Evolutionary conservation across 2,329 filamentous ascomycete genomes (phyloP).

Genomic region (Aspergillus cejpii): DNA sequence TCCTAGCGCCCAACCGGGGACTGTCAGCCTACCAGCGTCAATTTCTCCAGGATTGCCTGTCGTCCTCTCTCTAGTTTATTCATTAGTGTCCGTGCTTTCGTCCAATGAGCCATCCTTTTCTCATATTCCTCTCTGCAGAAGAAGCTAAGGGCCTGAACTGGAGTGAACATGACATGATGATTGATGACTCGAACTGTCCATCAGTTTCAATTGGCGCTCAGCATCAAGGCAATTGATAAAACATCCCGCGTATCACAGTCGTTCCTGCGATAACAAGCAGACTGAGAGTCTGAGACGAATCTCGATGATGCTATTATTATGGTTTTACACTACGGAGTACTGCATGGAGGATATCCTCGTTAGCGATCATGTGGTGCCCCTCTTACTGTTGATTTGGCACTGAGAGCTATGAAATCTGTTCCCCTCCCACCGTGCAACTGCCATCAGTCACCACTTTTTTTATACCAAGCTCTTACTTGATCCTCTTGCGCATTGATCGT

Average conservation of each 20-base stretch:
- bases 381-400: slow-evolving; percentile 5
- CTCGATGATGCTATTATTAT: neutral
- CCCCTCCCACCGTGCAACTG: slow-evolving; percentile 6
- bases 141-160: slow-evolving; percentile 11
- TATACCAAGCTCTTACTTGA: neutral
- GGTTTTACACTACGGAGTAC: neutral
- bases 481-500: slow-evolving; percentile 7
- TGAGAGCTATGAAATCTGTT: slow-evolving; percentile 15
- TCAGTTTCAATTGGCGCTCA: slow-evolving; percentile 11
- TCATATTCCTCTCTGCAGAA: slow-evolving; percentile 11
- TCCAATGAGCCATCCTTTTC: neutral
- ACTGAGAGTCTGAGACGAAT: too few species aligned
- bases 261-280: neutral
- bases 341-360: neutral
- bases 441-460: slow-evolving; percentile 3
- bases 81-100: neutral
- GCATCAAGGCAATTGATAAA: slow-evolving; percentile 7
- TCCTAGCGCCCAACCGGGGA: slow-evolving; percentile 13
- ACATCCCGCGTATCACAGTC: slow-evolving; percentile 8
- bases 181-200: neutral
- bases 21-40: neutral
- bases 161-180: too few species aligned
- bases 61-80: neutral
- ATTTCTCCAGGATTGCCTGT: neutral
- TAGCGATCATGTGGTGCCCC: slow-evolving; percentile 10